Evolutionary conservation across 2,329 filamentous ascomycete species (phyloP), one percentile per base, ranked within the genome.

Genomic region (Pyrenochaeta sp.): DNA sequence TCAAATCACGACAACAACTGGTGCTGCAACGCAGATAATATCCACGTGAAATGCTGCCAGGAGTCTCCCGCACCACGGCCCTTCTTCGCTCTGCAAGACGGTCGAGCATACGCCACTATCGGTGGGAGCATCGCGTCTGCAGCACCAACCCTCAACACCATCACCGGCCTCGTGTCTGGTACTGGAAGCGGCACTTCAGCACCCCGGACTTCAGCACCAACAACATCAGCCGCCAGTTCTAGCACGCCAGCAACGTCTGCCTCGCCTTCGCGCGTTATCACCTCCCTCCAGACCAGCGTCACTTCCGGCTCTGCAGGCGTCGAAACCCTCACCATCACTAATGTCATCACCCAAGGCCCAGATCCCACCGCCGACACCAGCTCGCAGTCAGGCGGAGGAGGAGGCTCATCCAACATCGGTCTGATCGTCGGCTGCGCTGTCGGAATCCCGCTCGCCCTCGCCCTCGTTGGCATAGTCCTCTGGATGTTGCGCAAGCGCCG

Each of bases 351-450:
- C 1, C 56, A 53, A 2, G 42, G 28, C 26, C 29, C 52, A 6
- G 42, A 46, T 1, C 39, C 49, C 10, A 11, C 41, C 15, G 23
- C 40, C 9, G 36, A 27, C 17, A 38, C 29, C 6, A 27, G 24
- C 3, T 19, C 43, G 11, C 38, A 37, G 1, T 46, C 48, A n/a
- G 32, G 38, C n/a, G 14, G 47, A 5, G 32, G 49, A 13, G 48
- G 53, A 21, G 41, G 22, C n/a, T n/a, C n/a, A 6, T 58, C 59
- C n/a, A 65, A 68, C 11, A 37, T 64, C 11, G 53, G 54, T 9
- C 19, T 70, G 7, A 70, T 71, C 13, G 46, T 69, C n/a, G 68
- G 67, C 34, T 67, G 61, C 36, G 65, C 68, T 8, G 67, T 71
- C 26, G 67, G 67, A 11, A 67, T 71, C 35, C 68, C 68, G 4